Evolutionary conservation across 345 rosid species (phyloP).

Genomic region (Murraya paniculata): DNA sequence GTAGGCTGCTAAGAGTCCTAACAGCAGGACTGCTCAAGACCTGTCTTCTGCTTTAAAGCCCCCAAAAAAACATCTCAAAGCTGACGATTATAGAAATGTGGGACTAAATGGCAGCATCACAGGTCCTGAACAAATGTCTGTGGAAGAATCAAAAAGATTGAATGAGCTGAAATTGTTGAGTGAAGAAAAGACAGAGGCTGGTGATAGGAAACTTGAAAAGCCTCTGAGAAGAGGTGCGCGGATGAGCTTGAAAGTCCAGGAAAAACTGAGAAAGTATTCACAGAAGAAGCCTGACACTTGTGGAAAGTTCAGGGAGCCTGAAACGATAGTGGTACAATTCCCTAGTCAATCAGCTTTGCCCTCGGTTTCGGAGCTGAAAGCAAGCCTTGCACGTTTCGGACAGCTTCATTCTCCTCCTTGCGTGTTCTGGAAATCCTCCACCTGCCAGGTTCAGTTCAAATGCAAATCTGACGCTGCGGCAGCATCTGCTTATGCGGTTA

Average conservation of each 20-base stretch:
- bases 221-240: conserved; percentile 26
- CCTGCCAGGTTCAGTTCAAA: conserved; percentile 52
- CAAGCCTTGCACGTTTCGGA: conserved; percentile 55
- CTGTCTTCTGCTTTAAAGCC: conserved; percentile 26
- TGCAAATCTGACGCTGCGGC: conserved; percentile 40
- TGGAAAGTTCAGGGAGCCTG: conserved; percentile 31
- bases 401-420: conserved; percentile 40
- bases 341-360: conserved; percentile 43
- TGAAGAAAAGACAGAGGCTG: conserved; percentile 33
- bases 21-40: conserved; percentile 18
- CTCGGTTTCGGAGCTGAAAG: conserved; percentile 47
- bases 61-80: conserved; percentile 24
- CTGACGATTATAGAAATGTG: conserved; percentile 21
- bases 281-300: neutral
- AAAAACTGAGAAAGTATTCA: conserved; percentile 2
- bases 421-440: conserved; percentile 50
- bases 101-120: conserved; percentile 13
- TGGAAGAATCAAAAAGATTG: neutral
- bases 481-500: conserved; percentile 37
- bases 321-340: conserved; percentile 51
- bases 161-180: conserved; percentile 33
- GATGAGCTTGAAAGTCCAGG: conserved; percentile 1
- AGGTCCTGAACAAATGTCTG: conserved; percentile 36
- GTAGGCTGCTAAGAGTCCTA: conserved; percentile 15
- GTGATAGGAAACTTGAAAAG: conserved; percentile 21